phyloP scores from a whole-genome alignment of 2,329 filamentous ascomycete species.

The Neoarthrinium moseri region DNA sequence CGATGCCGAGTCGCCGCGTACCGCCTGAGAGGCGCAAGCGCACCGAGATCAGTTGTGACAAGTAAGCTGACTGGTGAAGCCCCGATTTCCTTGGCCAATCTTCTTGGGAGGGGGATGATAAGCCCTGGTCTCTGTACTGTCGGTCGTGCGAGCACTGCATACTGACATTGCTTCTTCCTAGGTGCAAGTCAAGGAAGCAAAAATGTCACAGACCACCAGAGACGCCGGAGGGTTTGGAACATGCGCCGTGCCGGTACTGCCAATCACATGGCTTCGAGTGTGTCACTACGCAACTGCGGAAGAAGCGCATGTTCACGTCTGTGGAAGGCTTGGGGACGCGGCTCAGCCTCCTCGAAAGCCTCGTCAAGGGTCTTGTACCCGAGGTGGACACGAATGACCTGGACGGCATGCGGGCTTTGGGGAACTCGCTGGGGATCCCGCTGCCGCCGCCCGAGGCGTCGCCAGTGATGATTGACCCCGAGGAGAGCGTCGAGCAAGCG shows the following conservation, averaged over 20 bases:
- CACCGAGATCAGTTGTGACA: conserved; percentile 43
- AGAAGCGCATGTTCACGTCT: conserved; percentile 41
- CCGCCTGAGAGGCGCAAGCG: conserved; percentile 42
- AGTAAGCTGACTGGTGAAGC: conserved; percentile 7
- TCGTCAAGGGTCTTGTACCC: conserved; percentile 41
- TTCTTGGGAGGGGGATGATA: too few species aligned
- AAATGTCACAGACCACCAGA: conserved; percentile 37
- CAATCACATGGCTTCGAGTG: conserved; percentile 37
- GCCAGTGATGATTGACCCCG: conserved; percentile 10
- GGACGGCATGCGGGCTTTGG: conserved; percentile 38
- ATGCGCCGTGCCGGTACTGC: conserved; percentile 40
- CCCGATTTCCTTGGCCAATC: not conserved
- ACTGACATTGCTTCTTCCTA: too few species aligned
- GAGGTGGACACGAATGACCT: conserved; percentile 39
- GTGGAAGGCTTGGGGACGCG: conserved; percentile 38
- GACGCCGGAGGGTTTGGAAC: conserved; percentile 17
- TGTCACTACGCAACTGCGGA: conserved; percentile 40
- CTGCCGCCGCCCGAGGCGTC: conserved; percentile 26
- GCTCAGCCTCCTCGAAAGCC: conserved; percentile 38
- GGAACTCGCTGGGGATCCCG: conserved; percentile 35
- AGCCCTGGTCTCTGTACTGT: too few species aligned
- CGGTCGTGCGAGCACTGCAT: too few species aligned
- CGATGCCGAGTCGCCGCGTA: conserved; percentile 28
- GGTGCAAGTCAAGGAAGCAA: conserved; percentile 44
- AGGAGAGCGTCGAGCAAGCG: conserved; percentile 14